A percentile compares a stretch with the other conserved stretches of the same genome.
These are phyloP conservation scores for Aristolochia californica DNA, from an alignment of 164 flowering plant species.

Conservation along the genomic window DNA sequence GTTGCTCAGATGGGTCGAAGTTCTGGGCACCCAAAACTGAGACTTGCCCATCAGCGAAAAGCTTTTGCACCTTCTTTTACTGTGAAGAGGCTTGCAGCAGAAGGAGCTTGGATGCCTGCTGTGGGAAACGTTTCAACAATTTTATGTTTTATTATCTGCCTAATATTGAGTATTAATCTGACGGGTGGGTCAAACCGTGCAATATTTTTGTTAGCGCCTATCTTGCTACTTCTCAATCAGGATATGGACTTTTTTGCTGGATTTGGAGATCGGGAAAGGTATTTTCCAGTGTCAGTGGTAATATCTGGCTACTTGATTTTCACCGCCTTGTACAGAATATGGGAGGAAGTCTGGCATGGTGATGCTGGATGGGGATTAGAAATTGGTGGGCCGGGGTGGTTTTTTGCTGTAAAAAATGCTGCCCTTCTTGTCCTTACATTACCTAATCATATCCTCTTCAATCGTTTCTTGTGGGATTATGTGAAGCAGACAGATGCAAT, in stretches of 20 bases:
- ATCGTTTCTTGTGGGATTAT: constrained; percentile 87
- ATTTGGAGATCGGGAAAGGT: constrained; percentile 88
- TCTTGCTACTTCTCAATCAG: constrained; percentile 84
- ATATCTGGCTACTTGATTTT: constrained; percentile 66
- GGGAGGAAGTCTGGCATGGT: constrained; percentile 93
- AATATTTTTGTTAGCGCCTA: constrained; percentile 87
- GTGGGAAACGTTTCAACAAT: constrained; percentile 94
- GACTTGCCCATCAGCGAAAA: constrained; percentile 80
- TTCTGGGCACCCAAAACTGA: constrained; percentile 46
- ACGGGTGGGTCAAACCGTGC: constrained; percentile 94
- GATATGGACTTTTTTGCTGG: constrained; percentile 92
- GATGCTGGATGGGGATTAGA: constrained; percentile 81
- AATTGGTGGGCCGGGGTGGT: constrained; percentile 91
- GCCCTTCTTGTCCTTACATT: constrained; percentile 86
- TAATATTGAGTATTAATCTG: constrained; percentile 63
- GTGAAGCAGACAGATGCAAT: constrained; percentile 54
- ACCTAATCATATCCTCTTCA: constrained; percentile 91
- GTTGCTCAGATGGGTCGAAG: constrained; percentile 37
- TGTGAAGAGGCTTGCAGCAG: constrained; percentile 77
- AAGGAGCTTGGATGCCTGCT: constrained; percentile 99
- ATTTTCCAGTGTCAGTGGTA: constrained; percentile 76
- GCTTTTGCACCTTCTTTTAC: constrained; percentile 65
- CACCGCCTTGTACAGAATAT: constrained; percentile 66
- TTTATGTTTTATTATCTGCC: constrained; percentile 86
- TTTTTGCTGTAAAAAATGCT: constrained; percentile 79